phyloP scores from a whole-genome alignment of 352 stramenopile species.

The Phytopythium boreale region DNA sequence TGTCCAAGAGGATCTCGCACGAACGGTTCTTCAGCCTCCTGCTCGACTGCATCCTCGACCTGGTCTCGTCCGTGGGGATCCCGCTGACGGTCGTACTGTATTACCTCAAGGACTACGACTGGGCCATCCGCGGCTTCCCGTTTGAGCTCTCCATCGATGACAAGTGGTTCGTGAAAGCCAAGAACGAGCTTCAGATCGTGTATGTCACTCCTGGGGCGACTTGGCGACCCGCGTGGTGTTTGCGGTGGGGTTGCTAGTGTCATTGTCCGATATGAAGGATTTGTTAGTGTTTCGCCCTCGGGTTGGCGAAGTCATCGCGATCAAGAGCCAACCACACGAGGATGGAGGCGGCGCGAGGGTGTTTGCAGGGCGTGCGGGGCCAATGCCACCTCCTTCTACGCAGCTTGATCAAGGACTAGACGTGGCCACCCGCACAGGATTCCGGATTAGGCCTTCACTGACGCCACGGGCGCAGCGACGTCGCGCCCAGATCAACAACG shows the following conservation, averaged over 20 bases:
- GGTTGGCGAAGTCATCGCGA: too few relatives aligned
- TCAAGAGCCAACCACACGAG: too few relatives aligned
- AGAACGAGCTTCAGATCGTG: constrained; percentile 29
- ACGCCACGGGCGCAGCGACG: too few relatives aligned
- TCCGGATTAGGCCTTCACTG: too few relatives aligned
- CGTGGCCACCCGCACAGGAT: too few relatives aligned
- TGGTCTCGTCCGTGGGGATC: constrained; percentile 24
- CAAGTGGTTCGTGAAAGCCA: constrained; percentile 13
- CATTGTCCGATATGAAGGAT: constrained; percentile 9
- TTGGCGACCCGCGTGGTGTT: constrained; percentile 19
- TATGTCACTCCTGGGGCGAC: constrained; percentile 27
- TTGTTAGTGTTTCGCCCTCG: too few relatives aligned
- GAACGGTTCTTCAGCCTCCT: constrained; percentile 27
- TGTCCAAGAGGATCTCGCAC: constrained; percentile 8
- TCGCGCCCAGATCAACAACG: not conserved
- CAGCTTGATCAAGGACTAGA: too few relatives aligned
- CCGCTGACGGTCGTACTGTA: constrained; percentile 14
- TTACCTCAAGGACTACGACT: constrained; percentile 21
- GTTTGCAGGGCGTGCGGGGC: too few relatives aligned
- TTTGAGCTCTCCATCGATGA: constrained; percentile 24
- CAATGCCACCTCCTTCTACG: too few relatives aligned
- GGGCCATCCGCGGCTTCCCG: constrained; percentile 10
- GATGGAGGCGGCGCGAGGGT: too few relatives aligned
- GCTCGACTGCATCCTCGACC: constrained; percentile 24
- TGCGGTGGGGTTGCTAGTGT: constrained; percentile 2